Conservation (phyloP, 2,329 filamentous ascomycete genomes). For the Tolypocladium guangdongense region DNA sequence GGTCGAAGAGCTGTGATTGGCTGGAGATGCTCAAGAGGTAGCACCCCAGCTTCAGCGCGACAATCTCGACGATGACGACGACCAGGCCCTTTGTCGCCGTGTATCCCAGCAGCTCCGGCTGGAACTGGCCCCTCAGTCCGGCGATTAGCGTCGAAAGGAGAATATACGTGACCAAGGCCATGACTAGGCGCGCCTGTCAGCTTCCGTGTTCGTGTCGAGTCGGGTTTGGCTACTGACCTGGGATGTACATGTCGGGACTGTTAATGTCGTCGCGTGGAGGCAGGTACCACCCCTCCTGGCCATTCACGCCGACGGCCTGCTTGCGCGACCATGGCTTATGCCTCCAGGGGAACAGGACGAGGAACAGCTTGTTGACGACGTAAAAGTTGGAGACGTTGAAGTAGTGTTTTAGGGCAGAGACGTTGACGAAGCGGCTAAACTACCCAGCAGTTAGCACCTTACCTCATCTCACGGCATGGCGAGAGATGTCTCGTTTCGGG, state of each 20-base stretch:
- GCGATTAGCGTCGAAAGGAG: constrained; percentile 85
- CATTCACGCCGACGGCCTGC: constrained; percentile 59
- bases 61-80: constrained; percentile 77
- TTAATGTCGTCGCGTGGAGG: constrained; percentile 93
- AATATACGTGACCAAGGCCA: constrained; percentile 97
- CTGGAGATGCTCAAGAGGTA: constrained; percentile 92
- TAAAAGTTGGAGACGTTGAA: constrained; percentile 99
- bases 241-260: constrained; percentile 98
- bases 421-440: constrained; percentile 70
- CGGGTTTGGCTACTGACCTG: constrained; percentile 30
- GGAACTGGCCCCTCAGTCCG: constrained; percentile 81
- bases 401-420: constrained; percentile 92
- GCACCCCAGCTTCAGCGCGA: constrained; percentile 83
- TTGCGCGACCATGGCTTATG: constrained; percentile 96
- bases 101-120: constrained; percentile 84
- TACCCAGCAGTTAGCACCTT: constrained; percentile 14
- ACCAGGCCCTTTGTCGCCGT: constrained; percentile 77
- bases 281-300: constrained; percentile 68
- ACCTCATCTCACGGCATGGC: background rate
- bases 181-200: constrained; percentile 42
- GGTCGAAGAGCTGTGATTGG: constrained; percentile 82
- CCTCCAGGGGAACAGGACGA: constrained; percentile 95
- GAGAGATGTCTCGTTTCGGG: background rate
- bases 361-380: constrained; percentile 82
- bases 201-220: background rate